These are phyloP conservation scores for Mucor piriformis DNA, from an alignment of 371 early-diverging fungal genomes.

Conservation along the genomic window DNA sequence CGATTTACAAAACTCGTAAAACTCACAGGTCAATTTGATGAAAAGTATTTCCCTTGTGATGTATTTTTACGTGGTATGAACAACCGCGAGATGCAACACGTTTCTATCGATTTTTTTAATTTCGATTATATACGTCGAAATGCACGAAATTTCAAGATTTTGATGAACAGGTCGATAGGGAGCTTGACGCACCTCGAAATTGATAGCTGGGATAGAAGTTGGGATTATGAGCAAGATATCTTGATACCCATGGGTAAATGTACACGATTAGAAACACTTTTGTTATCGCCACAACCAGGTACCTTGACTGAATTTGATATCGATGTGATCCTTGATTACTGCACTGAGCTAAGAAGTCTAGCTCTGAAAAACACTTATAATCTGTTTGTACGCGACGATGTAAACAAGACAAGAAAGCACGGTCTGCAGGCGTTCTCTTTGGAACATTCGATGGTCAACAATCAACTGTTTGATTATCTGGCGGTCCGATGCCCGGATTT, in stretches of 20 bases:
- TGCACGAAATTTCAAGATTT: conserved; percentile 11
- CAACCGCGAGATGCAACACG: not conserved
- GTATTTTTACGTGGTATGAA: conserved; percentile 10
- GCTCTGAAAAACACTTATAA: conserved; percentile 17
- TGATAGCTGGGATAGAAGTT: conserved; percentile 23
- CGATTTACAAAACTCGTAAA: conserved; percentile 6
- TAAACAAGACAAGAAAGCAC: not conserved
- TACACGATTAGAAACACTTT: not conserved
- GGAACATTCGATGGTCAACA: conserved; percentile 13
- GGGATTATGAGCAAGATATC: conserved; percentile 19
- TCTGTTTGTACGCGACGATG: conserved; percentile 13
- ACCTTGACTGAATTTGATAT: conserved; percentile 22
- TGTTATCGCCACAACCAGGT: conserved; percentile 17
- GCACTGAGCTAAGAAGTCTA: not conserved
- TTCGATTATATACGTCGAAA: conserved; percentile 22
- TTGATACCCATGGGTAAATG: conserved; percentile 6
- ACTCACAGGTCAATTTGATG: conserved; percentile 18
- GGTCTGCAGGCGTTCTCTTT: conserved; percentile 5
- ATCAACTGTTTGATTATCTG: conserved; percentile 18
- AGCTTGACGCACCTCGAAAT: conserved; percentile 7
- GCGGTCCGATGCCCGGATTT: conserved; percentile 15
- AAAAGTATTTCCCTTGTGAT: conserved; percentile 22
- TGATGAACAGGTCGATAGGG: conserved; percentile 9
- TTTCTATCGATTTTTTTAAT: conserved; percentile 13
- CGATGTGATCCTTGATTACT: conserved; percentile 13